Base-by-base conservation (phyloP, 192 early-diverging fungal genomes). In the Gaertneriomyces sp. region DNA sequence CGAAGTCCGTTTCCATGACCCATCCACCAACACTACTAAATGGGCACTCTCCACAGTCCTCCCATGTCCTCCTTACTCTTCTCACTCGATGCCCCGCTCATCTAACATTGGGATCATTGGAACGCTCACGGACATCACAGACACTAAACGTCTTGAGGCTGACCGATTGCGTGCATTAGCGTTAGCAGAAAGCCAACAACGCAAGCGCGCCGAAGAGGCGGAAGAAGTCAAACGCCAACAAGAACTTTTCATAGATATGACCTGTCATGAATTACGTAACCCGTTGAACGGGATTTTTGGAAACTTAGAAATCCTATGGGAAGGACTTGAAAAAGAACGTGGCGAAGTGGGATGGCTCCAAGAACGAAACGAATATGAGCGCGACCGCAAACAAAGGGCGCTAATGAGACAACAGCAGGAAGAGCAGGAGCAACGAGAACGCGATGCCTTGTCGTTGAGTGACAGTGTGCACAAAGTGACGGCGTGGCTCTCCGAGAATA, bases 221-320 rank as follows among this genome's bases (percentile, higher is more conserved):
- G 71, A 73, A 44, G 33, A 53, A 19, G 45, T 69, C 5, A 57
- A 63, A 58, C 17, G 54, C 19, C 66, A 77, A 42, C 71, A 72
- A 41, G 75, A 77, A 50, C 60, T 67, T 25, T 77, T 77, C 51
- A 77, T 77, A 40, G 74, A 77, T 45, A 77, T 77, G 75, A 64
- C 69, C 7, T 73, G 71, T 46, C 75, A 77, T 45, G 75, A 77
- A 51, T 42, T 77, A 10, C 45, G 75, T 16, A 77, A 77, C 64
- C 75, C 75, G 14, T 49, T 77, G n/a, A 73, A 73, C 44, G 75
- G 75, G 7, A 77, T 77, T 38, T 63, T 61, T 52, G 64, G 73
- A 42, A 77, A 72, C 61, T 68, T 68, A n/a, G 61, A 61, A 20
- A 49, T 73, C 1, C 17, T 77, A 4, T 44, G 53, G 12, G 75